Percentiles rank a stretch among this genome's conserved stretches.
Conservation (phyloP, 1,139 yeast species). For the Lodderomyces orthopsilosis region DNA sequence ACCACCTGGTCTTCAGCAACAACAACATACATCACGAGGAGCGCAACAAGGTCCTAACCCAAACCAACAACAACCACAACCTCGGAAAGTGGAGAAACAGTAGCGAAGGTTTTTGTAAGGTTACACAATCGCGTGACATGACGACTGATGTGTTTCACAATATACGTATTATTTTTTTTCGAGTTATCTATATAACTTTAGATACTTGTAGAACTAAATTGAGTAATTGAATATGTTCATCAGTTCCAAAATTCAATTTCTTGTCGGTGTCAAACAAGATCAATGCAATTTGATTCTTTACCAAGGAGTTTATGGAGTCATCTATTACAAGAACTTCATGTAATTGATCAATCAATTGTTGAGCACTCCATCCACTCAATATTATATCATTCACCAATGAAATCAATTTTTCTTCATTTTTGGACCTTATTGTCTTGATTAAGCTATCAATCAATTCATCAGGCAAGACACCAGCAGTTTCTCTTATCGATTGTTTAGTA, state of each 20-base stretch:
- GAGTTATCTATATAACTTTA: constrained; percentile 25
- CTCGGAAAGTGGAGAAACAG: constrained; percentile 13
- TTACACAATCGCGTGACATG: no score
- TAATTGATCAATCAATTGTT: constrained; percentile 72
- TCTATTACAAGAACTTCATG: constrained; percentile 70
- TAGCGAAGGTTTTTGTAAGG: background rate
- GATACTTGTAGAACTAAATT: constrained; percentile 65
- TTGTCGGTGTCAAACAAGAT: constrained; percentile 74
- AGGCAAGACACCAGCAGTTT: constrained; percentile 86
- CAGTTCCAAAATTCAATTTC: constrained; percentile 79
- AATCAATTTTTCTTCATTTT: constrained; percentile 38
- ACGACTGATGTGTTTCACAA: background rate
- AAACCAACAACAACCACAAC: constrained; percentile 11
- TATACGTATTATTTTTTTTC: constrained; percentile 6
- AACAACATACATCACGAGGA: constrained; percentile 16
- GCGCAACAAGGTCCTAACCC: constrained; percentile 11
- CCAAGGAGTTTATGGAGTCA: constrained; percentile 49
- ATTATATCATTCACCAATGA: constrained; percentile 53
- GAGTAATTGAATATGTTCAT: constrained; percentile 82
- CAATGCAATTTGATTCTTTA: constrained; percentile 64
- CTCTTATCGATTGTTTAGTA: constrained; percentile 51
- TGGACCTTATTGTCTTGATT: constrained; percentile 36
- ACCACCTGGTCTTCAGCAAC: constrained; percentile 18
- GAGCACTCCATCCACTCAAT: constrained; percentile 83
- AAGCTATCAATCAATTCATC: constrained; percentile 47